Conservation (phyloP, 805 yeast genomes). For the Kazachstania martiniae region DNA sequence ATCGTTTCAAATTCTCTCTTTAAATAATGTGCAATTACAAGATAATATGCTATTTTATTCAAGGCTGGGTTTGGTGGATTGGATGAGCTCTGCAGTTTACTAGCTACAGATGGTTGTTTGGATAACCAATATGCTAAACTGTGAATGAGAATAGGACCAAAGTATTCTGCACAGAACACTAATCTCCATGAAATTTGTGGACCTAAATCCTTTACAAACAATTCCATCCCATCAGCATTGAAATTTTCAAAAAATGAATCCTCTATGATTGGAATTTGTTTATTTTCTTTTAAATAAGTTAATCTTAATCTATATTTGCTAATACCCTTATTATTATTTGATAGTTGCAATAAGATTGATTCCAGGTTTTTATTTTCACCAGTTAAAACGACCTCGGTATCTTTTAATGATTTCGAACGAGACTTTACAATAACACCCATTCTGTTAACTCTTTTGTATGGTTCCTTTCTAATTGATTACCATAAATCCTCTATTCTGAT, state of each 20-base stretch:
- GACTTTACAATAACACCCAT: conserved; percentile 34
- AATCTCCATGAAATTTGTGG: conserved; percentile 88
- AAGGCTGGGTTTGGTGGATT: conserved; percentile 13
- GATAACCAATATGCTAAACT: conserved; percentile 46
- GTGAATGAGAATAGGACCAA: conserved; percentile 83
- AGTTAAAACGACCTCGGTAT: conserved; percentile 30
- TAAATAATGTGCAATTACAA: conserved; percentile 64
- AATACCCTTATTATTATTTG: conserved; percentile 32
- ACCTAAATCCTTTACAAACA: conserved; percentile 80
- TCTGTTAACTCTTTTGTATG: too few species aligned
- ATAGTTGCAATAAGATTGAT: conserved; percentile 34
- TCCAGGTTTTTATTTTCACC: conserved; percentile 33
- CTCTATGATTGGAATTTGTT: conserved; percentile 23
- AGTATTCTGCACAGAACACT: conserved; percentile 79
- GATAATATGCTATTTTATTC: conserved; percentile 25
- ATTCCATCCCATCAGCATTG: conserved; percentile 29
- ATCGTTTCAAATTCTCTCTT: conserved; percentile 87
- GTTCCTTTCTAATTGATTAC: too few species aligned
- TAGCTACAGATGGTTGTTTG: conserved; percentile 5
- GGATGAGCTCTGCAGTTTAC: conserved; percentile 6
- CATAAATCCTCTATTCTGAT: too few species aligned
- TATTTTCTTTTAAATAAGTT: conserved; percentile 30
- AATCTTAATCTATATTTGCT: conserved; percentile 47
- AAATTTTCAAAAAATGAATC: conserved; percentile 25
- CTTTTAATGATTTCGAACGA: conserved; percentile 48